Evolutionary conservation across 2,329 filamentous ascomycete genomes (phyloP).

Genomic region (Cordyceps militaris): DNA sequence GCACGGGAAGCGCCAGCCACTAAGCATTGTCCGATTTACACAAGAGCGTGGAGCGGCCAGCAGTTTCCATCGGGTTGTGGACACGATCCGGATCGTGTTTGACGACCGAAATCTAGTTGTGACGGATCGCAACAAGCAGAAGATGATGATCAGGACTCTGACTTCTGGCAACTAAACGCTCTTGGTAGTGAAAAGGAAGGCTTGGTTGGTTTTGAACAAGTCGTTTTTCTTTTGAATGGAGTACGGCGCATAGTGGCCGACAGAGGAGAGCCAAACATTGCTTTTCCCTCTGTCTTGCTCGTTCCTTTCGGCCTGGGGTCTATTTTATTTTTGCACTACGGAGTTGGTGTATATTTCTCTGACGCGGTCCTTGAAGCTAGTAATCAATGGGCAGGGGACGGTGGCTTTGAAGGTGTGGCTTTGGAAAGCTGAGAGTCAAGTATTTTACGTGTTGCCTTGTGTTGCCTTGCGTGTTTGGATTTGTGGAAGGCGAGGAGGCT

Average conservation of each 20-base stretch:
- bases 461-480: conserved; percentile 14
- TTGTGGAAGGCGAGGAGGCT: background rate
- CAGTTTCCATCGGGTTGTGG: conserved; percentile 77
- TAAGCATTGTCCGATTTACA: conserved; percentile 78
- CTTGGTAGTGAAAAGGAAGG: background rate
- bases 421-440: conserved; percentile 4
- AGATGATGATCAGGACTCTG: conserved; percentile 67
- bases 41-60: conserved; percentile 89
- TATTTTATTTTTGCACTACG: background rate
- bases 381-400: conserved; percentile 6
- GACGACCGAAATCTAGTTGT: conserved; percentile 60
- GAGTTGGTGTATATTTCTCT: background rate
- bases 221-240: background rate
- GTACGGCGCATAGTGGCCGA: background rate
- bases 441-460: conserved; percentile 11
- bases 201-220: background rate
- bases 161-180: conserved; percentile 36
- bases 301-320: background rate
- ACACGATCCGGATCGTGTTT: conserved; percentile 66
- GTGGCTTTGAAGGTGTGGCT: background rate
- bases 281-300: background rate
- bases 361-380: background rate
- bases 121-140: conserved; percentile 55
- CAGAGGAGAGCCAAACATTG: background rate
- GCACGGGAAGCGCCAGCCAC: conserved; percentile 66